Conservation (phyloP, 2,329 filamentous ascomycete species). For the Ascochyta clinopodiicola region DNA sequence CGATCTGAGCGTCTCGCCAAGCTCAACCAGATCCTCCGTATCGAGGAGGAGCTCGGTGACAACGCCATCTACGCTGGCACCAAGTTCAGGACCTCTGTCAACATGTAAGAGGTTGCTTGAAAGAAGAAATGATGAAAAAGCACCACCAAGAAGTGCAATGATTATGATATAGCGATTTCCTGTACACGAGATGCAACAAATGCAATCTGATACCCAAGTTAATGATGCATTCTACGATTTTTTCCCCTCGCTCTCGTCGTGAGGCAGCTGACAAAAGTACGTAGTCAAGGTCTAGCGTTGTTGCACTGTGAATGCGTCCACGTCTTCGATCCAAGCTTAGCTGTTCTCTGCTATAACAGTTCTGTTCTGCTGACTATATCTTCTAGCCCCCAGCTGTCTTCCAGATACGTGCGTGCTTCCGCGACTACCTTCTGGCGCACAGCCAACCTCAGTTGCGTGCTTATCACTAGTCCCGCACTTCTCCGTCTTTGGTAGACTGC, state of each 20-base stretch:
- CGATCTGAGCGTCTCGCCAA: constrained; percentile 98
- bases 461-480: neutral
- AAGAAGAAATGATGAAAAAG: constrained; percentile 9
- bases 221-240: neutral
- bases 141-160: constrained; percentile 17
- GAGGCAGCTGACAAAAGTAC: neutral
- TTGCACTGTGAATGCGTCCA: too few species aligned
- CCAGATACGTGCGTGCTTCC: neutral
- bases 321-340: neutral
- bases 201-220: constrained; percentile 18
- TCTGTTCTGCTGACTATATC: neutral
- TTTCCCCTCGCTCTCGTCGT: neutral
- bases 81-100: constrained; percentile 90
- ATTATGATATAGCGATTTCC: constrained; percentile 21
- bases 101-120: constrained; percentile 57
- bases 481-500: neutral
- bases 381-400: neutral
- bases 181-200: constrained; percentile 21
- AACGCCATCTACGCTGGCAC: constrained; percentile 90
- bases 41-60: constrained; percentile 91
- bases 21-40: constrained; percentile 99
- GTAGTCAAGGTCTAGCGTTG: neutral
- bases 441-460: neutral
- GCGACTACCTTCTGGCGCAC: constrained; percentile 1
- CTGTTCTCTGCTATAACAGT: neutral